Evolutionary conservation across 2,329 filamentous ascomycete species (phyloP), one percentile per base, ranked within the genome.

Genomic region (Helminthosporium solani): DNA sequence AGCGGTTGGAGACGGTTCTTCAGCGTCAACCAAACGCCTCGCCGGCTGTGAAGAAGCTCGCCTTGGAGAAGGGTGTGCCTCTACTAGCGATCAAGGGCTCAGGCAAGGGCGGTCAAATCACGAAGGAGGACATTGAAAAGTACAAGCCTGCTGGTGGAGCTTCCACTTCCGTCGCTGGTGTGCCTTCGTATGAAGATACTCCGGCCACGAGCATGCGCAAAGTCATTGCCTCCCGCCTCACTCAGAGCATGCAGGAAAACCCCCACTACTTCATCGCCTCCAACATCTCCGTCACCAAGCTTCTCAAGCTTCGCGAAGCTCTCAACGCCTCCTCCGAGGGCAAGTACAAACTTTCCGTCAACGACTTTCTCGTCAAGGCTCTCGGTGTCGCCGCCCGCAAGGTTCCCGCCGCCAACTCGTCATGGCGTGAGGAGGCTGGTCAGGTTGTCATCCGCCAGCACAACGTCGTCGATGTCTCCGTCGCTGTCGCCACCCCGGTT

Each of bases 311-410:
- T 63, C 90, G 94, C 66, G 83, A 89, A 75, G 90, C 92, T 48
- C 84, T 99, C 59, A 99, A 99, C 78, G 83, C 84, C 68, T 85
- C 88, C 11, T 79, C 89, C 38, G 86, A 96, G 53, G 94, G 92
- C 76, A 85, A 90, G 75, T 99, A 96, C 84, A 99, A 96, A 84
- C 88, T 99, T 49, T 96, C 91, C n/a, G 90, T 99, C 76, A 99
- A 99, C 76, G 94, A 99, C 76, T 96, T 99, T 82, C 81, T 99
- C 54, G 90, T 99, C 82, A 99, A 99, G 83, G 94, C 92, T 60
- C 88, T 92, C 48, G 88, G 84, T 49, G 78, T 88, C 53, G 94
- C 94, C 52, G 90, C 87, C 70, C 86, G 86, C 77, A 96, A 96
- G 82, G 91, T 97, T 39, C 94, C 94, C 49, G 83, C 88, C 56